phyloP scores from a whole-genome alignment of 208 protist genomes.

The Spongospora subterranea region DNA sequence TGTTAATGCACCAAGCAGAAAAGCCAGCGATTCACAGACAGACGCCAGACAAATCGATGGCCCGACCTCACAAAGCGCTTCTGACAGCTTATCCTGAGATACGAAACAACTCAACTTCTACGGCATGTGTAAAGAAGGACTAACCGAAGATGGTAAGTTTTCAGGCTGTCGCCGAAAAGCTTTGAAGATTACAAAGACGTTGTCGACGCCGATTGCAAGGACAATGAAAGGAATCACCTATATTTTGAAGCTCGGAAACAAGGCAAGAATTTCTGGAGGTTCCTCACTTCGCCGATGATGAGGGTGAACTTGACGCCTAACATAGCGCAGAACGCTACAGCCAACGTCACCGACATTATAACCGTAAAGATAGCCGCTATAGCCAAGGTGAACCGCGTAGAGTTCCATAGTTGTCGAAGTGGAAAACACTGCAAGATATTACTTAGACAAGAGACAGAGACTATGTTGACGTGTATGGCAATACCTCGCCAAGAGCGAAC shows the following conservation, averaged over 20 bases:
- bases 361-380: not conserved
- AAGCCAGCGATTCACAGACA: not conserved
- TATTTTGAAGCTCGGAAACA: not conserved
- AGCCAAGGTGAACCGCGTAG: not conserved
- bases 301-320: not conserved
- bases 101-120: not conserved
- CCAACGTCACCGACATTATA: not conserved
- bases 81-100: not conserved
- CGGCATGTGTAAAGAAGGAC: not conserved
- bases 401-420: not conserved
- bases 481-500: conserved; percentile 45
- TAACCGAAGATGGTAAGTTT: not conserved
- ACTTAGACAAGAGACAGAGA: not conserved
- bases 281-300: conserved; percentile 51
- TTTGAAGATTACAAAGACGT: conserved; percentile 18
- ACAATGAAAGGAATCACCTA: conserved; percentile 48
- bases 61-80: not conserved
- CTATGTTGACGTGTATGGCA: not conserved
- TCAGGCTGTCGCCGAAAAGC: not conserved
- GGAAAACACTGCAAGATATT: conserved; percentile 28
- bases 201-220: conserved; percentile 45
- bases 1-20: conserved; percentile 9
- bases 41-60: conserved; percentile 42
- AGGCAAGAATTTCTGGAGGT: not conserved
- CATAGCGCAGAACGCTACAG: not conserved